These are phyloP conservation scores for Chionographis japonica DNA, from an alignment of 106 monocot species.

Conservation along the genomic window DNA sequence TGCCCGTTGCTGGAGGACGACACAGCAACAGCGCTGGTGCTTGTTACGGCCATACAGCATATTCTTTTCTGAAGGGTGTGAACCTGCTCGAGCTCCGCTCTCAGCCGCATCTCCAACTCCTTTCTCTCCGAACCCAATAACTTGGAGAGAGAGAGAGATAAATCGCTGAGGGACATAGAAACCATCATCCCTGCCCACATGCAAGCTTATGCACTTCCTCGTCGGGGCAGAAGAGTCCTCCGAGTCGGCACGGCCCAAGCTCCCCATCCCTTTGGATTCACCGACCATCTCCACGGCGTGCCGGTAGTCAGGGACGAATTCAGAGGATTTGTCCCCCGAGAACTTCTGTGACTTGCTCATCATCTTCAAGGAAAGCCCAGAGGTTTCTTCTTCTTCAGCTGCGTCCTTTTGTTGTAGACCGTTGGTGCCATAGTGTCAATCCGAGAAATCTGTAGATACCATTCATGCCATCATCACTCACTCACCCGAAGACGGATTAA, in stretches of 20 bases:
- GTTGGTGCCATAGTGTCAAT: too few relatives aligned
- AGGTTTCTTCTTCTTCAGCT: too few relatives aligned
- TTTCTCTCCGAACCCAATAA: conserved; percentile 48
- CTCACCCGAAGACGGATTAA: too few relatives aligned
- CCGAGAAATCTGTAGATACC: too few relatives aligned
- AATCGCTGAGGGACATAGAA: conserved; percentile 52
- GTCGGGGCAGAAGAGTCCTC: conserved; percentile 61
- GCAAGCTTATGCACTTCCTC: conserved; percentile 69
- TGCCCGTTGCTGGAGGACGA: conserved; percentile 31
- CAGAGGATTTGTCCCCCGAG: conserved; percentile 35
- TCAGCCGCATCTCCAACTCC: conserved; percentile 38
- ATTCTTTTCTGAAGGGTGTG: conserved; percentile 52
- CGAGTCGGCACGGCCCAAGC: too few relatives aligned
- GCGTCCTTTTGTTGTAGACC: too few relatives aligned
- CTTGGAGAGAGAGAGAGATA: conserved; percentile 49
- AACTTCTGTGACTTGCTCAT: conserved; percentile 62
- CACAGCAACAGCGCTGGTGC: conserved; percentile 19
- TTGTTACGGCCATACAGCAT: conserved; percentile 4
- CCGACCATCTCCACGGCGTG: too few relatives aligned
- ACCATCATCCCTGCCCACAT: conserved; percentile 19
- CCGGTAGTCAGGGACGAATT: conserved; percentile 55
- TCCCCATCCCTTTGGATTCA: conserved; percentile 70
- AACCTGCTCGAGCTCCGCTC: conserved; percentile 62
- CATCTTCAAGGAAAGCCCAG: too few relatives aligned
- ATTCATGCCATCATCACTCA: too few relatives aligned